Base-by-base conservation (phyloP, 1,284 basidiomycete genomes). In the Apiotrichum laibachii region DNA sequence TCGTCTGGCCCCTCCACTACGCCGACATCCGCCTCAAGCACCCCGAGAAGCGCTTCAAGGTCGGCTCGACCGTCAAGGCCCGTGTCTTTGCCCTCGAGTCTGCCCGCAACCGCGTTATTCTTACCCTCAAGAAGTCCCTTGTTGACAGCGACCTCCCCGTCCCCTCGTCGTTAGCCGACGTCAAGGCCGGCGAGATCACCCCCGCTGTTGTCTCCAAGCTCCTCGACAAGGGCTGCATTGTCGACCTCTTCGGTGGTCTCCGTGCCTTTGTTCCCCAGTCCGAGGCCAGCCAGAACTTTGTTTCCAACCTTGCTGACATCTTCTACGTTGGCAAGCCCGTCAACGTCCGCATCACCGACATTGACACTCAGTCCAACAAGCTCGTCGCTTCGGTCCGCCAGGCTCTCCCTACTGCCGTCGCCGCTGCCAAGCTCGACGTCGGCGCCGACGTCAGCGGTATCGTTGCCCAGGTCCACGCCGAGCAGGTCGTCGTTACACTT, bases 1-100 rank as follows among this genome's bases (percentile, higher is more conserved):
- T 98, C 34, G 85, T 98, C 34, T 97, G 92, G 87, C 93, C 95
- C 0, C 83, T 86, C 65, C 96, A 99, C 77, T 99, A 92, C 76
- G 91, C 96, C 35, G 94, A 98, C 73, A 93, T 99, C 69, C 79
- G 81, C 39, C 83, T 99, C 66, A 96, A 93, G 72, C 89, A 96
- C 71, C 93, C 93, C 26, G 86, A 91, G 65, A 92, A 89, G 79
- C 86, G 89, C 64, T 99, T 96, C 82, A 95, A 92, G 74, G 81
- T 84, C 16, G 94, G 92, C 34, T 82, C 84, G 5, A 85, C 77
- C 50, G 88, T 99, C 77, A 97, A 91, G 79, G 94, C 92, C 65
- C 62, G 72, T 40, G 87, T 98, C n/a, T 85, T 96, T 35, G 83
- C 86, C 11, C 87, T 95, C 50, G 90, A 99, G 72, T 81, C 87